phyloP scores from a whole-genome alignment of 2,329 filamentous ascomycete genomes.

The Fusarium piperis region DNA sequence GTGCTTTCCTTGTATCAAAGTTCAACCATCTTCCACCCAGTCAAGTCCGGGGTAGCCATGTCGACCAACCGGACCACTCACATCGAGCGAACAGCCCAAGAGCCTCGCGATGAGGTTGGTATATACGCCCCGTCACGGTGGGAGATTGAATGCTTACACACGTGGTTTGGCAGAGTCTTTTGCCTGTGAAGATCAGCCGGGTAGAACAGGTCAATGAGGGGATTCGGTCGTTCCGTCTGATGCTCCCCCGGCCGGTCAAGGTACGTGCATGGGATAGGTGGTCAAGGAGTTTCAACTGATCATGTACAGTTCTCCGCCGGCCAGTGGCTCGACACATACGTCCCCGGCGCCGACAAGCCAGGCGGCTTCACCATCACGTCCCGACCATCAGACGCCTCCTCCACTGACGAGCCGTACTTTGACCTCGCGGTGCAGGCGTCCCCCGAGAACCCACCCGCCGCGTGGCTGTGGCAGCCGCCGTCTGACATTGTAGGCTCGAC shows the following conservation, averaged over 20 bases:
- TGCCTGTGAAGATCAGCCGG: constrained; percentile 68
- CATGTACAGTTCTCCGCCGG: constrained; percentile 74
- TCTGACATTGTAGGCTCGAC: constrained; percentile 65
- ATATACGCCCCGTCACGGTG: background rate
- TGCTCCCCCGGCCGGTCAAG: constrained; percentile 61
- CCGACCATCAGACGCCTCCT: constrained; percentile 66
- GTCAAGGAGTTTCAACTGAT: background rate
- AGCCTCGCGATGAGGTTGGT: constrained; percentile 72
- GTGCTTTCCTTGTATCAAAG: background rate
- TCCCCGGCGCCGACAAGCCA: constrained; percentile 73
- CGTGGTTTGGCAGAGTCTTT: constrained; percentile 55
- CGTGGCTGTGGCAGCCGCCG: constrained; percentile 75
- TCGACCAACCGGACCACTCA: constrained; percentile 29
- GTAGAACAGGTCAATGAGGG: constrained; percentile 73
- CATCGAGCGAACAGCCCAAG: constrained; percentile 62
- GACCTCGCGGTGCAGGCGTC: constrained; percentile 83
- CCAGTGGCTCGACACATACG: constrained; percentile 88
- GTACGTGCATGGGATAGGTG: no score
- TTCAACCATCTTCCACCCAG: background rate
- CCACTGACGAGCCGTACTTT: constrained; percentile 59
- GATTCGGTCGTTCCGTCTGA: constrained; percentile 74
- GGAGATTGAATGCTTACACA: background rate
- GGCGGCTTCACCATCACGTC: constrained; percentile 93
- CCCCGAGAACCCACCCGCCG: constrained; percentile 75
- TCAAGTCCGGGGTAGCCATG: constrained; percentile 19